These are phyloP conservation scores for Ceratobasidium sp. DNA, from an alignment of 1,284 basidiomycete species.

Conservation along the genomic window DNA sequence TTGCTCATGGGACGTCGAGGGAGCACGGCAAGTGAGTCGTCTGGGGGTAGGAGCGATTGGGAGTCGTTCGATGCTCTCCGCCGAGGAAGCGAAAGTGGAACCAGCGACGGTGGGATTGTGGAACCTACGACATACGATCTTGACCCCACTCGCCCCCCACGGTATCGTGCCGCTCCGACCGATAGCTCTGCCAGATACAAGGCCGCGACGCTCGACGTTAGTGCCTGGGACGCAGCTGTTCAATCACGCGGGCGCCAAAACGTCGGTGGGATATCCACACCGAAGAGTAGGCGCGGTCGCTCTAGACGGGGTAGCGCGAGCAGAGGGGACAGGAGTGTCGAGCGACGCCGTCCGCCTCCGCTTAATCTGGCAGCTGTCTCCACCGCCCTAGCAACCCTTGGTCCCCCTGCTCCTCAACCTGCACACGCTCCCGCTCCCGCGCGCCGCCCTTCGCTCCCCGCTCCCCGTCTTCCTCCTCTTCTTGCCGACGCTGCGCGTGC, in stretches of 20 bases:
- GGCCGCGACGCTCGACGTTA: constrained; percentile 21
- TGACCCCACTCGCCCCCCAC: constrained; percentile 39
- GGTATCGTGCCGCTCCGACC: constrained; percentile 11
- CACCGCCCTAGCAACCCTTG: constrained; percentile 21
- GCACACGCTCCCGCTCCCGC: constrained; percentile 4
- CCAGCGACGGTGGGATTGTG: constrained; percentile 29
- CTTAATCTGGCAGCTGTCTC: constrained; percentile 41
- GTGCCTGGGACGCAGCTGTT: constrained; percentile 38
- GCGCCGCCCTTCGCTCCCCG: constrained; percentile 32
- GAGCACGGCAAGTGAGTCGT: constrained; percentile 30
- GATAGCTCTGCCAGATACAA: constrained; percentile 17
- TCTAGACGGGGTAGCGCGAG: constrained; percentile 36
- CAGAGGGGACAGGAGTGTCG: constrained; percentile 1
- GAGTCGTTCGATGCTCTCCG: constrained; percentile 42
- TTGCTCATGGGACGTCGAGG: constrained; percentile 25
- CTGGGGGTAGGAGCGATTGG: constrained; percentile 34
- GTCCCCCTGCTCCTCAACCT: not conserved
- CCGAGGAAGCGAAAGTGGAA: constrained; percentile 41
- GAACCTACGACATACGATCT: constrained; percentile 43
- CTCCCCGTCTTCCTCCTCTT: constrained; percentile 14
- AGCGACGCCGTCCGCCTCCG: constrained; percentile 39
- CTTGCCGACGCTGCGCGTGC: constrained; percentile 37
- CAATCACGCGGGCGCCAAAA: constrained; percentile 17
- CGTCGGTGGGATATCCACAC: constrained; percentile 9
- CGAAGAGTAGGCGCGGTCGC: constrained; percentile 38